A percentile compares a stretch with the other conserved stretches of the same genome.
Conservation (phyloP, 805 yeast species). For the Kodamaea neixiangensis region DNA sequence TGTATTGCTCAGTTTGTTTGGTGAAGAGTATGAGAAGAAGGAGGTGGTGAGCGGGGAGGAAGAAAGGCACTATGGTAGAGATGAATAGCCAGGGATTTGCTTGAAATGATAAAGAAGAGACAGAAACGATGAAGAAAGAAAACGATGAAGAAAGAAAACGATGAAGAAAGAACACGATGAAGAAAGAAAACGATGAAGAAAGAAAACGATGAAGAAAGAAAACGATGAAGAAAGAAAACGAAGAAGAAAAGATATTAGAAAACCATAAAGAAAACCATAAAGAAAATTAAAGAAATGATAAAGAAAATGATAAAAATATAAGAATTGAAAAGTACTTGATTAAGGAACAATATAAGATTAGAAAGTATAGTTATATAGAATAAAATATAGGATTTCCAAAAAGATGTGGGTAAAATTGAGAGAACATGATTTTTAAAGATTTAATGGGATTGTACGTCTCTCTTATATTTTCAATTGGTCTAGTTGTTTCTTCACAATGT, state of each 20-base stretch:
- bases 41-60: neutral
- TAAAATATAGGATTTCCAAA: neutral
- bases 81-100: neutral
- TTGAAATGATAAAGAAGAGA: too few species aligned
- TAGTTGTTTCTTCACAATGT: too few species aligned
- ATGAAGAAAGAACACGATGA: neutral
- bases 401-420: too few species aligned
- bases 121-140: too few species aligned
- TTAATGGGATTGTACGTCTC: too few species aligned
- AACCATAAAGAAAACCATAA: too few species aligned
- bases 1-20: slow-evolving; percentile 45
- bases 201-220: neutral
- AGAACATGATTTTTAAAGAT: too few species aligned
- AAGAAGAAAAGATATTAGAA: neutral
- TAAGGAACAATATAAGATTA: too few species aligned
- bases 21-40: neutral
- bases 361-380: neutral
- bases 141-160: neutral
- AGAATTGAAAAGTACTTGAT: too few species aligned
- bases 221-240: too few species aligned
- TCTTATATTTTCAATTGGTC: too few species aligned
- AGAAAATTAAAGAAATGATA: too few species aligned
- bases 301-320: neutral
- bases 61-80: neutral
- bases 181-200: neutral